Conservation (phyloP, 495 filamentous ascomycete species). For the Aspergillus baeticus region DNA sequence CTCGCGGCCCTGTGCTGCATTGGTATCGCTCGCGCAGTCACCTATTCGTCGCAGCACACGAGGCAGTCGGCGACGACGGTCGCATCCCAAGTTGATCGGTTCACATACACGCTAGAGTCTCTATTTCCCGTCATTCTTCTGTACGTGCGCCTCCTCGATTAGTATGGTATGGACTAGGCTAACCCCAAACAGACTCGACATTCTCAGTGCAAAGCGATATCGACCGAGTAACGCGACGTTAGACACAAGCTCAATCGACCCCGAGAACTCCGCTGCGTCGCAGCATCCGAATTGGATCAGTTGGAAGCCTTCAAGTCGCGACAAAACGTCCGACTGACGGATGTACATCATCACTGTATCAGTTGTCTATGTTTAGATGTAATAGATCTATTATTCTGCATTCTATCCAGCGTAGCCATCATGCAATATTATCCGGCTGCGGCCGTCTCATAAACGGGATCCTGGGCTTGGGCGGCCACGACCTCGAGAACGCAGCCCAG, state of each 20-base stretch:
- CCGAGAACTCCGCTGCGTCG: background rate
- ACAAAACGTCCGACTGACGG: background rate
- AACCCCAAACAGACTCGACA: constrained; percentile 1
- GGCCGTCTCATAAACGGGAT: constrained; percentile 15
- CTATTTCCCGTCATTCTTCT: constrained; percentile 31
- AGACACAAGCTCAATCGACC: background rate
- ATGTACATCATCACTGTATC: background rate
- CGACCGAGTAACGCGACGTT: background rate
- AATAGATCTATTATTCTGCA: no score
- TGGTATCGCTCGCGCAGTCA: constrained; percentile 28
- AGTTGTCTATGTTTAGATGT: background rate
- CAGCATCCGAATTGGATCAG: background rate
- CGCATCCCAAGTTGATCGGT: constrained; percentile 33
- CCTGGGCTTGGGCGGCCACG: constrained; percentile 16
- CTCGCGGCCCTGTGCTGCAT: constrained; percentile 27
- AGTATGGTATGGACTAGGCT: background rate
- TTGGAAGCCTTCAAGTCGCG: background rate
- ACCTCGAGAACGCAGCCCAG: constrained; percentile 1
- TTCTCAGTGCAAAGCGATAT: constrained; percentile 6
- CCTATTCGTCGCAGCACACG: constrained; percentile 28
- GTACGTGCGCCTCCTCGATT: constrained; percentile 11
- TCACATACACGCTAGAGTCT: constrained; percentile 34
- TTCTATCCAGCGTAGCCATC: no score
- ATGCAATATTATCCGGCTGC: constrained; percentile 12
- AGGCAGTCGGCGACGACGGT: constrained; percentile 24